Evolutionary conservation across 768 basidiomycete genomes (phyloP), one percentile per base, ranked within the genome.

Genomic region (Phanerochaete carnosa): DNA sequence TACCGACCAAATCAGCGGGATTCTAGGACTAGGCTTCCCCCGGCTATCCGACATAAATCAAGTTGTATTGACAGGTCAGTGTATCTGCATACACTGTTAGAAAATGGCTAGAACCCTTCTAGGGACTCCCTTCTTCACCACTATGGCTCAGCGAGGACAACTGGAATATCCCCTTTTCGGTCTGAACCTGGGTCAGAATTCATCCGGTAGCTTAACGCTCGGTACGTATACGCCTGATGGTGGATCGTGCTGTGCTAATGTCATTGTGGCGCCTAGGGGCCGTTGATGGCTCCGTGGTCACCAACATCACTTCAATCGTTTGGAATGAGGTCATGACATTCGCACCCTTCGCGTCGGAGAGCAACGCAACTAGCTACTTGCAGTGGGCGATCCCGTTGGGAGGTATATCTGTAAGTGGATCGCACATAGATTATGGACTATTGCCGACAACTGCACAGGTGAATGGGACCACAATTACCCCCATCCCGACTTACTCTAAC

Each of bases 311-410:
- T 58, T 66, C 79, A 19, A 86, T 93, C 29, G 79, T 77, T 52
- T 93, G 91, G 91, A 88, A 87, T 63, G 80, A 83, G 45, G 88
- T 93, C 1, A 83, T 86, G 16, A 81, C 90, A 13, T 93, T 93
- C 66, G 77, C 85, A 22, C 91, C 91, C 3, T 75, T 58, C 59
- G 80, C 76, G 6, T 70, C 75, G 4, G 81, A 83, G 64, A 81
- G 74, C 62, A 87, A 84, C 62, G 70, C 77, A 15, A 86, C 90
- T 3, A 87, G 86, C 63, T 92, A 92, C 64, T 74, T 93, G 47
- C 85, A 87, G 61, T 93, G 91, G 91, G 82, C 83, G 0, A 84
- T 92, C 61, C 83, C 82, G 2, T 68, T 92, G 45, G 72, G 79
- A 1, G 73, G 73, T 25, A 77, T 92, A 49, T 74, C 79, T 45